Conservation (phyloP, 164 flowering plant species). For the Vitis cinerea region DNA sequence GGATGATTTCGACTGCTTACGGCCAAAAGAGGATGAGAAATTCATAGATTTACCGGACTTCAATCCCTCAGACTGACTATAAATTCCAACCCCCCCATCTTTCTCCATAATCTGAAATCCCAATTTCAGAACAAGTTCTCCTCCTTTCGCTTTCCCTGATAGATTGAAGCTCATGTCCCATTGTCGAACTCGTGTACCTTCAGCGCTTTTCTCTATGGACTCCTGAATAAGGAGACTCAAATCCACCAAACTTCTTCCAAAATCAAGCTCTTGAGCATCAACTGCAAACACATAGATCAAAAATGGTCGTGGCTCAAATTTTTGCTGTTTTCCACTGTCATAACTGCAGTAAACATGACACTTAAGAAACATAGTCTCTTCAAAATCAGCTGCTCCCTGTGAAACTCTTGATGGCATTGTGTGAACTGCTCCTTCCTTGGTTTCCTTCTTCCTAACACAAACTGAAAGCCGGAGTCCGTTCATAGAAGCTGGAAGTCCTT, state of each 20-base stretch:
- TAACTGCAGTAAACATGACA: conserved; percentile 67
- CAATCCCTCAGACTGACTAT: conserved; percentile 40
- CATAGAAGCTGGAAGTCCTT: conserved; percentile 87
- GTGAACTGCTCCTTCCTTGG: conserved; percentile 81
- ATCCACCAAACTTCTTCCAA: conserved; percentile 72
- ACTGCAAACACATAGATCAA: conserved; percentile 63
- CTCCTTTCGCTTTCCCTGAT: conserved; percentile 86
- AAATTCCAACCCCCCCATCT: conserved; percentile 73
- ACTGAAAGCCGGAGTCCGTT: conserved; percentile 87
- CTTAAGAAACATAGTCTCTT: conserved; percentile 77
- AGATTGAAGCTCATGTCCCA: conserved; percentile 71
- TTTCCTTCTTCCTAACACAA: conserved; percentile 82
- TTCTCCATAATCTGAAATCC: conserved; percentile 93
- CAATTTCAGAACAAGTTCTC: conserved; percentile 71
- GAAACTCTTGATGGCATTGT: conserved; percentile 91
- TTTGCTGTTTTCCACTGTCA: conserved; percentile 36
- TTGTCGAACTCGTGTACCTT: conserved; percentile 71
- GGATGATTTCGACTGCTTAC: conserved; percentile 78
- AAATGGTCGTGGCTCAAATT: conserved; percentile 83
- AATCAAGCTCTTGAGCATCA: conserved; percentile 83
- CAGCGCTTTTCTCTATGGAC: conserved; percentile 62
- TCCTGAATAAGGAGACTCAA: conserved; percentile 73
- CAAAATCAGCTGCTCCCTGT: conserved; percentile 91
- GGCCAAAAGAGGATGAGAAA: conserved; percentile 42
- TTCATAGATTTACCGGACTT: conserved; percentile 30